Percentiles rank a stretch among this genome's conserved stretches.
Conservation (phyloP, 192 early-diverging fungal species). For the Umbelopsis sp. region DNA sequence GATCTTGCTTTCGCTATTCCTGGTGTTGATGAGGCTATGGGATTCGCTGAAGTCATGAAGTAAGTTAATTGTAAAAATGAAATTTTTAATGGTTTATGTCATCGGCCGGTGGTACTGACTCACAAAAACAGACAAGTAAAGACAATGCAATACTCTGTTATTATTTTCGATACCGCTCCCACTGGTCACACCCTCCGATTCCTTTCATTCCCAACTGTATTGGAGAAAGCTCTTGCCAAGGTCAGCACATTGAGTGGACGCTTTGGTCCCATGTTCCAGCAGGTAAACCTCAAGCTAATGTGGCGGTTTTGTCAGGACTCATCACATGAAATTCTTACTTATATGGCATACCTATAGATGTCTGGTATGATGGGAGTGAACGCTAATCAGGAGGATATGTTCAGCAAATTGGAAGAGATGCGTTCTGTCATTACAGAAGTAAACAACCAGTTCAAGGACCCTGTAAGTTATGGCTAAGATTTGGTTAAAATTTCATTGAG, state of each 20-base stretch:
- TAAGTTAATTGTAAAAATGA: too few relatives aligned
- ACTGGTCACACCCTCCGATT: slow-evolving; percentile 99
- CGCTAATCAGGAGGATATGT: slow-evolving; percentile 91
- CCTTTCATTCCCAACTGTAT: slow-evolving; percentile 94
- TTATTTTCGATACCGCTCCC: slow-evolving; percentile 99
- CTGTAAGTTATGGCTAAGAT: slow-evolving; percentile 57
- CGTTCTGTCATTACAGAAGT: slow-evolving; percentile 95
- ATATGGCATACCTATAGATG: slow-evolving; percentile 51
- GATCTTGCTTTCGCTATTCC: slow-evolving; percentile 99
- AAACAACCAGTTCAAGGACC: slow-evolving; percentile 99
- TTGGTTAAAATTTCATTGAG: neutral
- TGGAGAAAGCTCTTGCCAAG: slow-evolving; percentile 98
- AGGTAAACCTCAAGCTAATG: slow-evolving; percentile 38
- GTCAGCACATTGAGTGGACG: slow-evolving; percentile 88
- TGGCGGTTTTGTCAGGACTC: neutral
- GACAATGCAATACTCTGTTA: slow-evolving; percentile 97
- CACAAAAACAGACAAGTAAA: slow-evolving; percentile 76
- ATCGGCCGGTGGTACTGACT: neutral
- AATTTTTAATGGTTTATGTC: too few relatives aligned
- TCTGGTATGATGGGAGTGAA: slow-evolving; percentile 88
- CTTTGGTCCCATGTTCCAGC: slow-evolving; percentile 97
- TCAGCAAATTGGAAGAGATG: slow-evolving; percentile 96
- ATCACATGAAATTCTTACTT: neutral
- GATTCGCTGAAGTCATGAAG: slow-evolving; percentile 99
- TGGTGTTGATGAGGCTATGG: slow-evolving; percentile 99